Conservation (phyloP, 768 basidiomycete genomes). For the Clavaria fumosa region DNA sequence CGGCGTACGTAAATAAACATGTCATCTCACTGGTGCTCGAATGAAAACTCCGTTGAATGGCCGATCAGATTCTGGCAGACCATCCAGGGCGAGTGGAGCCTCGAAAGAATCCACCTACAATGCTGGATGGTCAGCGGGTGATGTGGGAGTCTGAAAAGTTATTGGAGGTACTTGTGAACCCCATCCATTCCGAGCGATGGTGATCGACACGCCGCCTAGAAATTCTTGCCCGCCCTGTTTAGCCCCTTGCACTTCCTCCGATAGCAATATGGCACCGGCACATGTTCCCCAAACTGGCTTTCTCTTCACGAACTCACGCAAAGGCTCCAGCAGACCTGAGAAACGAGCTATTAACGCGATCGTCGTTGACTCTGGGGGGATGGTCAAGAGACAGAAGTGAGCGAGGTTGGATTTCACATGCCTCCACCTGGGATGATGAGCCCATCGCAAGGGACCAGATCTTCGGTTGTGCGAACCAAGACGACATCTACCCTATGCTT, state of each 20-base stretch:
- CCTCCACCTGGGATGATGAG: constrained; percentile 92
- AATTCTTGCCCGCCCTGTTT: constrained; percentile 85
- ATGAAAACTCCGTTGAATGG: constrained; percentile 85
- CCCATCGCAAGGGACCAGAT: constrained; percentile 63
- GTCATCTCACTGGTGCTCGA: constrained; percentile 62
- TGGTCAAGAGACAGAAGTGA: constrained; percentile 2
- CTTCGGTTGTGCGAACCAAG: constrained; percentile 60
- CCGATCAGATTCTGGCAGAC: constrained; percentile 38
- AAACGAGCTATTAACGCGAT: constrained; percentile 66
- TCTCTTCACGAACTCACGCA: constrained; percentile 50
- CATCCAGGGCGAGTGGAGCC: constrained; percentile 48
- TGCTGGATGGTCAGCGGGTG: neutral
- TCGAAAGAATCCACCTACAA: constrained; percentile 82
- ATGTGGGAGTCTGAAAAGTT: neutral
- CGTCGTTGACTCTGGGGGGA: constrained; percentile 66
- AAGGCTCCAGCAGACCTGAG: constrained; percentile 65
- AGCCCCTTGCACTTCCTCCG: constrained; percentile 54
- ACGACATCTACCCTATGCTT: constrained; percentile 30
- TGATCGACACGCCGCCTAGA: constrained; percentile 64
- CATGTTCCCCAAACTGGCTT: constrained; percentile 94
- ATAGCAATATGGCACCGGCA: constrained; percentile 84
- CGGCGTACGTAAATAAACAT: neutral
- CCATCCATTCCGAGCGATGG: constrained; percentile 81
- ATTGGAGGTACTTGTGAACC: constrained; percentile 71
- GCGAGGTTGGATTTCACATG: constrained; percentile 14